Evolutionary conservation across 345 rosid species (phyloP), one percentile per base, ranked within the genome.

Genomic region (Acer campestre): DNA sequence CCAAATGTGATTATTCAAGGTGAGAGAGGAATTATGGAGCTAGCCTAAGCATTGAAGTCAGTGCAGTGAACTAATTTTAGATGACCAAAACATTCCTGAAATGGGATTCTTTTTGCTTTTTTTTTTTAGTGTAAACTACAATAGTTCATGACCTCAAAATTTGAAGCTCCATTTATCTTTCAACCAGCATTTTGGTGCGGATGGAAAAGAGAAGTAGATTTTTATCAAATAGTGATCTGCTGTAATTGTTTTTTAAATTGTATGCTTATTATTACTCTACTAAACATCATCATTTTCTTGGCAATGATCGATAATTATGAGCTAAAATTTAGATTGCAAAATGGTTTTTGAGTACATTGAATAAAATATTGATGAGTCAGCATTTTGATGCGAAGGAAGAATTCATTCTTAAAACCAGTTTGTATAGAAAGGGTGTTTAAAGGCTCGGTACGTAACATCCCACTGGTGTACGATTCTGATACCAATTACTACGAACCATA

Each of bases 1-100:
- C 88, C 22, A 80, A 83, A 70, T 84, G 88, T 75, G 91, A 88
- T 55, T 83, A 89, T 74, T 86, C 89, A 56, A 89, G 97, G 77
- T 86, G 87, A 88, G 74, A 16, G 58, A 35, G 11, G 17, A 16
- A 53, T 35, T 35, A 7, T 16, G 58, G n/a, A 53, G 58, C 55
- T 49, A 49, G n/a, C 58, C 58, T 3, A 53, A 53, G 58, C 58
- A 53, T 53, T 53, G 58, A 53, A 53, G 58, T 53, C 63, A 16
- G 23, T 13, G 55, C 38, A 63, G 58, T 44, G 65, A 49, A 73
- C 85, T 80, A 74, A 75, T 75, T 80, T 84, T 81, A 81, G 78
- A 68, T 76, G 76, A 76, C 23, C 67, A 77, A 59, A 59, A 29
- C 66, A 20, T 46, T 75, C 76, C 70, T 75, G 40, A 61, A 53